phyloP scores from a whole-genome alignment of 169 alveolate genomes.

The Sarcocystis neurona region DNA sequence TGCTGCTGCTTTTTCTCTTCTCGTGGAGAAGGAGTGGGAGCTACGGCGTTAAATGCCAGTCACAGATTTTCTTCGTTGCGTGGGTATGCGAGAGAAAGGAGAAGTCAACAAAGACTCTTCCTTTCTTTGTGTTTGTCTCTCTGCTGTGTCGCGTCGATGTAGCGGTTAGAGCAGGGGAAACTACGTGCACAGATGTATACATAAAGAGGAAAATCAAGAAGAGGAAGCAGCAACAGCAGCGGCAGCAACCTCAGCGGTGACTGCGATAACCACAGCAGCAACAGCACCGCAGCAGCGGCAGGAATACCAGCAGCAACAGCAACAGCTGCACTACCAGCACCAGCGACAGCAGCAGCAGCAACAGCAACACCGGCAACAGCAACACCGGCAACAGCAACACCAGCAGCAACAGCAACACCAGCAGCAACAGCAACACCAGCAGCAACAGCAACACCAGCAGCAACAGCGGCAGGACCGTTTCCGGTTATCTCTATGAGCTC shows the following conservation, averaged over 20 bases:
- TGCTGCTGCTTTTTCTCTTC: too few relatives aligned
- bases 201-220: too few relatives aligned
- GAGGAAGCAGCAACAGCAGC: too few relatives aligned
- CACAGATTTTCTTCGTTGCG: too few relatives aligned
- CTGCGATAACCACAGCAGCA: background rate
- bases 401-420: slow-evolving; percentile 10
- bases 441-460: background rate
- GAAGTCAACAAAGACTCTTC: too few relatives aligned
- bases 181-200: too few relatives aligned
- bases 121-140: too few relatives aligned
- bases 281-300: background rate
- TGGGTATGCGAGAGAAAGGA: too few relatives aligned
- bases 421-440: slow-evolving; percentile 16
- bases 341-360: background rate
- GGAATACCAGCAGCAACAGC: background rate
- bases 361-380: background rate
- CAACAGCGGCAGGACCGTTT: background rate
- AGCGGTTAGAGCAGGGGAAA: too few relatives aligned
- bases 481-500: background rate
- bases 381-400: background rate
- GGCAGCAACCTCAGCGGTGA: background rate
- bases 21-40: too few relatives aligned
- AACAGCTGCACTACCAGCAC: background rate
- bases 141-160: too few relatives aligned
- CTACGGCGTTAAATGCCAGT: too few relatives aligned